phyloP scores from a whole-genome alignment of 2,329 filamentous ascomycete genomes.

The Aphanocladium album region DNA sequence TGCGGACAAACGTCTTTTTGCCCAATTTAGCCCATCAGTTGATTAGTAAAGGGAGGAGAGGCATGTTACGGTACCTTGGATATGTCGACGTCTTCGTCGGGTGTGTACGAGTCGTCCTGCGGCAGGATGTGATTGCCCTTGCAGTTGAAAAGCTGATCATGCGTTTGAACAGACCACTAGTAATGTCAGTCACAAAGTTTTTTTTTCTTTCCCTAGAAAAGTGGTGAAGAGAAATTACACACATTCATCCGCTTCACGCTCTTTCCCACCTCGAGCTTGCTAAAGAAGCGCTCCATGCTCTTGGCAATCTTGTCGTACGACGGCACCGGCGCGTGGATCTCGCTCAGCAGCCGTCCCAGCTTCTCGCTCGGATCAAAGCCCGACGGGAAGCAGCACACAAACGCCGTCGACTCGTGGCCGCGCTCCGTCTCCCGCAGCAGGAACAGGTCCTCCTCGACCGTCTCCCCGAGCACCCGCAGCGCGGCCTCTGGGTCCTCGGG shows the following conservation, averaged over 20 bases:
- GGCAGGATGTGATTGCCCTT: slow-evolving; percentile 32
- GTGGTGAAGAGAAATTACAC: slow-evolving; percentile 15
- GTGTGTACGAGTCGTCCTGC: slow-evolving; percentile 26
- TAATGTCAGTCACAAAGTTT: background rate
- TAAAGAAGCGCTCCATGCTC: slow-evolving; percentile 53
- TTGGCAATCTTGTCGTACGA: slow-evolving; percentile 48
- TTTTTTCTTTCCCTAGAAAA: too few species aligned
- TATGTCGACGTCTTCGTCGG: slow-evolving; percentile 34
- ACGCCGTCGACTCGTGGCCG: slow-evolving; percentile 42
- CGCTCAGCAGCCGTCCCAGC: slow-evolving; percentile 41
- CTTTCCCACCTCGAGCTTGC: slow-evolving; percentile 42
- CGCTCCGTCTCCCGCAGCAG: slow-evolving; percentile 37
- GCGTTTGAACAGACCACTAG: slow-evolving; percentile 46
- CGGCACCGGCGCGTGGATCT: slow-evolving; percentile 50
- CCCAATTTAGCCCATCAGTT: too few species aligned
- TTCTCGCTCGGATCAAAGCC: slow-evolving; percentile 49
- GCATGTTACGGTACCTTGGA: slow-evolving; percentile 25
- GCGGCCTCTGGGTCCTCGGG: slow-evolving; percentile 26
- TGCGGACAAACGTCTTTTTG: slow-evolving; percentile 35
- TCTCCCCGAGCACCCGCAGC: slow-evolving; percentile 41
- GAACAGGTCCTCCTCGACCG: slow-evolving; percentile 52
- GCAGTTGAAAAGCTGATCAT: slow-evolving; percentile 36
- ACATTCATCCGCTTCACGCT: slow-evolving; percentile 48
- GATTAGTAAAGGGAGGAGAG: background rate
- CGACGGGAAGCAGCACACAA: slow-evolving; percentile 47